Base-by-base conservation (phyloP, 139 green algal species). In the Micractinium sp. region DNA sequence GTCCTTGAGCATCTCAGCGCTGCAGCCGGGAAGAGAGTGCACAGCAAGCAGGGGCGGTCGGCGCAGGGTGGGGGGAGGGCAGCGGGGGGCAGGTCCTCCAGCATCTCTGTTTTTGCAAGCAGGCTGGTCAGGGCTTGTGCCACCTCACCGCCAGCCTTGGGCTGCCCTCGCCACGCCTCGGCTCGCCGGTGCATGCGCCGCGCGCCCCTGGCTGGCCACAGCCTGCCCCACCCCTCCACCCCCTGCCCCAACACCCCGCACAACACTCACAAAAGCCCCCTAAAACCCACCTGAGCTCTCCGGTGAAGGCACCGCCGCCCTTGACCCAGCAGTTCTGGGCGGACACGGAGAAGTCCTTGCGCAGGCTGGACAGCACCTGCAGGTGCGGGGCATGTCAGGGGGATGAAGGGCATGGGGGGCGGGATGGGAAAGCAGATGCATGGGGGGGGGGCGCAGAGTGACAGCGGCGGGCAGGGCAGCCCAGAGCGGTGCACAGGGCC, bases 261-360 rank as follows among this genome's bases (percentile, higher is more conserved):
- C n/a, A n/a, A n/a, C n/a, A n/a, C n/a, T n/a, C n/a, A n/a, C n/a
- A n/a, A n/a, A 7, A 71, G 63, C 63, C 63, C 63, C 63, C 63
- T 16, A 16, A 36, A 35, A 36, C 33, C 16, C 78, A 81, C 86
- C 86, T 90, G 61, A 99, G 91, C 93, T 99, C 98, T 38, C 98
- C 98, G 20, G 98, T 99, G 92, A 95, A 99, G 0, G 98, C 98
- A 13, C 98, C 98, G 61, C 91, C 91, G 20, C 86, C 92, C 60
- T 94, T 93, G 31, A 95, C 89, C 96, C 96, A 99, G 92, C 96
- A 98, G 92, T 99, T 99, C 84, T 97, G 77, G 81, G 97, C 97
- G 0, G 96, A 88, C 36, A 99, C 93, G 35, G 95, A 36, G 69
- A 95, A 97, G 25, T 88, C 80, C 16, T 92, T 90, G 61, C 94